phyloP scores from a whole-genome alignment of 805 yeast genomes.

The Priceomyces fermenticarens region DNA sequence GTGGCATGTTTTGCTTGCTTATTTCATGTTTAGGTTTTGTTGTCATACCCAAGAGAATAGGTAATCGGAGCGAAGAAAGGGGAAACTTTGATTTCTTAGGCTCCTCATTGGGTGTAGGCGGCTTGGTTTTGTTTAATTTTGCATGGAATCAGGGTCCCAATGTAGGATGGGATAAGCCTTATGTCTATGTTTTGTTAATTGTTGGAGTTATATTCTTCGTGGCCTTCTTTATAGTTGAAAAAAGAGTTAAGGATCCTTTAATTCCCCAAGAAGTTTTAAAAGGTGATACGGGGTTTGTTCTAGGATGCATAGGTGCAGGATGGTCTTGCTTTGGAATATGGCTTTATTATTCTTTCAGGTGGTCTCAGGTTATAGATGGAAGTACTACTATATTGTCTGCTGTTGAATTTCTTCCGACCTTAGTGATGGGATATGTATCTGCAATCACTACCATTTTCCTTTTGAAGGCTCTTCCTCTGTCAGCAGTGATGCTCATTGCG shows the following conservation, averaged over 20 bases:
- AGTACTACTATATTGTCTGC: constrained; percentile 32
- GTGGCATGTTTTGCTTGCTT: constrained; percentile 17
- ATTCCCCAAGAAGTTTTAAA: constrained; percentile 50
- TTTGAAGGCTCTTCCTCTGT: constrained; percentile 45
- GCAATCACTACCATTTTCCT: constrained; percentile 48
- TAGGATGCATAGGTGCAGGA: constrained; percentile 56
- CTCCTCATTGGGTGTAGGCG: constrained; percentile 52
- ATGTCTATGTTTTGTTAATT: constrained; percentile 56
- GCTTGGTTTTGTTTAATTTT: constrained; percentile 62
- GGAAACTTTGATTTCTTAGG: constrained; percentile 27
- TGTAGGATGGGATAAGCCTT: constrained; percentile 65
- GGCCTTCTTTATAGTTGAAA: constrained; percentile 49
- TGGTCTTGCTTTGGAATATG: constrained; percentile 79
- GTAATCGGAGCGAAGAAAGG: constrained; percentile 6
- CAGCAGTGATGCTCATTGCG: constrained; percentile 48
- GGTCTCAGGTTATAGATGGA: constrained; percentile 44
- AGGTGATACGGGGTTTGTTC: constrained; percentile 44
- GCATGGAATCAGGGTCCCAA: constrained; percentile 77
- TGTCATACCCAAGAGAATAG: constrained; percentile 28
- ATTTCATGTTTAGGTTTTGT: constrained; percentile 17
- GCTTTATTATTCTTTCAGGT: constrained; percentile 56
- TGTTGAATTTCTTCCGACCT: constrained; percentile 18
- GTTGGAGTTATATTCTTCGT: constrained; percentile 44
- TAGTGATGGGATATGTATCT: constrained; percentile 54
- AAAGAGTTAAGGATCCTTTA: constrained; percentile 47